These are phyloP conservation scores for Peronospora farinosa DNA, from an alignment of 352 stramenopile species.

Conservation along the genomic window DNA sequence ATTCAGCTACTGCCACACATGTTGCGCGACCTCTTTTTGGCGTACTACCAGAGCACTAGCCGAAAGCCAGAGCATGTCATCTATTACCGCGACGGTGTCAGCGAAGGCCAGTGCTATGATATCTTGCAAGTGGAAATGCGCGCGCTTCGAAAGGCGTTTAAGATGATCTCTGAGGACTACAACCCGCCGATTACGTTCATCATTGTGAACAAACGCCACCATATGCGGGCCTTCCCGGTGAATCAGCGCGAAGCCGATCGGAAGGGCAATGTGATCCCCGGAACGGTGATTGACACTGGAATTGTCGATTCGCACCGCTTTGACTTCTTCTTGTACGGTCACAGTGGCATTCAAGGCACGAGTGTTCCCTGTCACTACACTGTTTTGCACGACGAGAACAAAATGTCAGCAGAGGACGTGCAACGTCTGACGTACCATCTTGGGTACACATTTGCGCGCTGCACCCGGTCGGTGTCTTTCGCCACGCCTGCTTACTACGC, in stretches of 20 bases:
- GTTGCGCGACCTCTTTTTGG: conserved; percentile 67
- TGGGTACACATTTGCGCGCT: conserved; percentile 82
- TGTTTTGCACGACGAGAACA: conserved; percentile 75
- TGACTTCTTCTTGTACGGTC: conserved; percentile 86
- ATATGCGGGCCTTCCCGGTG: conserved; percentile 66
- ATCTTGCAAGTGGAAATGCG: conserved; percentile 74
- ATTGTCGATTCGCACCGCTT: conserved; percentile 80
- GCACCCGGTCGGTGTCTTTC: conserved; percentile 82
- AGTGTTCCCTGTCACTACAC: conserved; percentile 82
- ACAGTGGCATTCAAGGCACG: conserved; percentile 79
- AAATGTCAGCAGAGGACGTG: conserved; percentile 56
- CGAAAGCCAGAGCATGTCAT: conserved; percentile 75
- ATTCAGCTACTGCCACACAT: conserved; percentile 56
- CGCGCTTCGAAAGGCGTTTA: conserved; percentile 66
- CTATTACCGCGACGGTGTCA: conserved; percentile 85
- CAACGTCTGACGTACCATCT: conserved; percentile 67
- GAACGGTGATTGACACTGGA: conserved; percentile 74
- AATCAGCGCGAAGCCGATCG: conserved; percentile 43
- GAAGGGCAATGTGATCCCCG: conserved; percentile 64
- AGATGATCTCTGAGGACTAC: conserved; percentile 54
- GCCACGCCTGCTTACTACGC: conserved; percentile 84
- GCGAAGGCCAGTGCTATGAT: conserved; percentile 75
- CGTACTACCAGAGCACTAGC: conserved; percentile 63
- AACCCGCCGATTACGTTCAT: conserved; percentile 82
- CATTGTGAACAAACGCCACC: conserved; percentile 84